Percentiles rank a stretch among this genome's conserved stretches.
These are phyloP conservation scores for Suillus subluteus DNA, from an alignment of 768 basidiomycete genomes.

Conservation along the genomic window DNA sequence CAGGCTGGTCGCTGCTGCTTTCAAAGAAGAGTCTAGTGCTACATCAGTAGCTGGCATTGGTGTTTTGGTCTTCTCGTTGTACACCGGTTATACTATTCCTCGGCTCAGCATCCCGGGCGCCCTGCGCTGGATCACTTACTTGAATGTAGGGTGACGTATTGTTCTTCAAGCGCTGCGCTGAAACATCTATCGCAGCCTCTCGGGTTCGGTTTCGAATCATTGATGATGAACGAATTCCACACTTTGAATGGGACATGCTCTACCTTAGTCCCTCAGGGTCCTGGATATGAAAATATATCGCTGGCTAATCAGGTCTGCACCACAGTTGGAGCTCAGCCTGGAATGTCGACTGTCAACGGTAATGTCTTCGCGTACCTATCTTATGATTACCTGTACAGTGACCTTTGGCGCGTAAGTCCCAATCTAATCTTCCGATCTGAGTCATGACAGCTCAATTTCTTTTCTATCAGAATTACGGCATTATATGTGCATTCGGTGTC, in stretches of 20 bases:
- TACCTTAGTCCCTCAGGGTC: constrained; percentile 60
- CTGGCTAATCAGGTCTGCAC: constrained; percentile 78
- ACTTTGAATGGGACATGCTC: constrained; percentile 65
- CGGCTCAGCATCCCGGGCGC: constrained; percentile 68
- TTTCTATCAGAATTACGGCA: constrained; percentile 63
- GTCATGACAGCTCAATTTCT: background rate
- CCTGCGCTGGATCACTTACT: constrained; percentile 66
- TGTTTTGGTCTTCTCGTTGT: constrained; percentile 58
- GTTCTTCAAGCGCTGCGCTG: background rate
- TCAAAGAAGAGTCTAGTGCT: constrained; percentile 61
- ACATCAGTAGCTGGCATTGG: constrained; percentile 60
- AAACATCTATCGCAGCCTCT: constrained; percentile 3
- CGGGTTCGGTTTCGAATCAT: constrained; percentile 54
- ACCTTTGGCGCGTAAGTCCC: constrained; percentile 52
- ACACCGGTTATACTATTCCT: constrained; percentile 62
- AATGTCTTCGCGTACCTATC: constrained; percentile 53
- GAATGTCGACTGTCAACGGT: constrained; percentile 64
- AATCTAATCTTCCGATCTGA: background rate
- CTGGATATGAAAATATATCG: constrained; percentile 59
- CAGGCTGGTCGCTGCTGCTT: constrained; percentile 63
- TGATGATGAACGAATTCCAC: constrained; percentile 84
- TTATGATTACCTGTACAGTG: constrained; percentile 43
- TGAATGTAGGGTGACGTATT: constrained; percentile 46
- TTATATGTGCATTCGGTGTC: constrained; percentile 64
- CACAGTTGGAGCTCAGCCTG: constrained; percentile 64